Conservation (phyloP, 495 filamentous ascomycete species). For the Aspergillus haitiensis region DNA sequence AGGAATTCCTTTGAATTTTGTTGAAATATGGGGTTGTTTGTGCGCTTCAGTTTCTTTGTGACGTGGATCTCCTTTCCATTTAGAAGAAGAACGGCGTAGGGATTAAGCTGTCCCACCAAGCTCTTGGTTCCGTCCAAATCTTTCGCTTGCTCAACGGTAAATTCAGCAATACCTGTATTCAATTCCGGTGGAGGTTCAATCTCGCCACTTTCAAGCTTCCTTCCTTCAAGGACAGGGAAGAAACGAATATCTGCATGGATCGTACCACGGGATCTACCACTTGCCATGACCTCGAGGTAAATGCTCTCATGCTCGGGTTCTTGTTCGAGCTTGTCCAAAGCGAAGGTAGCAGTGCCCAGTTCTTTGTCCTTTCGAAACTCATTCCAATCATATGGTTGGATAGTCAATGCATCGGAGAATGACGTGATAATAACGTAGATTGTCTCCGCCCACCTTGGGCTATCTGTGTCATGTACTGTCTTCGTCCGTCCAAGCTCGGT, state of each 20-base stretch:
- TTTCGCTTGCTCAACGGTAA: slow-evolving; percentile 93
- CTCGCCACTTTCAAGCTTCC: slow-evolving; percentile 72
- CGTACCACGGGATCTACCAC: slow-evolving; percentile 78
- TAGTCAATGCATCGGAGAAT: slow-evolving; percentile 78
- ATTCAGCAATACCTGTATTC: slow-evolving; percentile 88
- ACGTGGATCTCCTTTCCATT: slow-evolving; percentile 86
- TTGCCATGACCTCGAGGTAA: slow-evolving; percentile 77
- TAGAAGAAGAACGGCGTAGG: slow-evolving; percentile 82
- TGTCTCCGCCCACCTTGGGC: slow-evolving; percentile 94
- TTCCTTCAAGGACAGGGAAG: slow-evolving; percentile 84
- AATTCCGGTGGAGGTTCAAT: slow-evolving; percentile 78
- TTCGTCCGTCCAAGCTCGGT: slow-evolving; percentile 83
- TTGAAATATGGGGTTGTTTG: slow-evolving; percentile 93
- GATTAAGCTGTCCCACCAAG: slow-evolving; percentile 82
- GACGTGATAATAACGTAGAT: slow-evolving; percentile 91
- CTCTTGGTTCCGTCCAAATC: slow-evolving; percentile 90
- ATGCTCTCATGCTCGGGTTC: slow-evolving; percentile 80
- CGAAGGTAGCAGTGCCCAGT: slow-evolving; percentile 81
- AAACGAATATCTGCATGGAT: slow-evolving; percentile 83
- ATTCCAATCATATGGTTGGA: slow-evolving; percentile 89
- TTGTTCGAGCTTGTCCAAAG: slow-evolving; percentile 73
- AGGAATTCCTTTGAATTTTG: slow-evolving; percentile 88
- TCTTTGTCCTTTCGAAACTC: slow-evolving; percentile 96
- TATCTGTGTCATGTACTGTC: slow-evolving; percentile 76
- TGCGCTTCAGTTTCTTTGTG: slow-evolving; percentile 88